phyloP scores from a whole-genome alignment of 805 yeast species.

The Saturnispora kantuleensis region DNA sequence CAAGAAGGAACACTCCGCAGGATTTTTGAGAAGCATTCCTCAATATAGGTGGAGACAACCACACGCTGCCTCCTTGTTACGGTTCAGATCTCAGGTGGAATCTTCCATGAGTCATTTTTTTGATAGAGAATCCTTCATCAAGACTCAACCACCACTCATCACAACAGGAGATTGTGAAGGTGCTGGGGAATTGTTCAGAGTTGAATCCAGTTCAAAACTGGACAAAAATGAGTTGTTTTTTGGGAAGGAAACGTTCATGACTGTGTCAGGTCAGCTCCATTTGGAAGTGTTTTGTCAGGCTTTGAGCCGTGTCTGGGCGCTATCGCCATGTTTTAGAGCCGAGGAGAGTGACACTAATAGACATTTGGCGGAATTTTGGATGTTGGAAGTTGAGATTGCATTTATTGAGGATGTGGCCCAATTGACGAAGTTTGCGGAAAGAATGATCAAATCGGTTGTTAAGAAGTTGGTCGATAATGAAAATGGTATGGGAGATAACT shows the following conservation, averaged over 20 bases:
- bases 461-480: constrained; percentile 21
- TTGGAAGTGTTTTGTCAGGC: constrained; percentile 73
- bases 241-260: constrained; percentile 57
- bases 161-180: constrained; percentile 96
- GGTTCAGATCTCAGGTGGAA: constrained; percentile 67
- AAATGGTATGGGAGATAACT: constrained; percentile 25
- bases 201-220: constrained; percentile 29
- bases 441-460: constrained; percentile 51
- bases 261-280: constrained; percentile 91
- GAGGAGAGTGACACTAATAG: constrained; percentile 86
- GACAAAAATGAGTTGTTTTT: constrained; percentile 36
- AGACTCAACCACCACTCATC: constrained; percentile 77
- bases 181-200: constrained; percentile 80
- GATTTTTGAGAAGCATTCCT: constrained; percentile 63
- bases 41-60: constrained; percentile 67
- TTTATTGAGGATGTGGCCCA: constrained; percentile 50
- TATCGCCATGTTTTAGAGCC: constrained; percentile 90
- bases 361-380: constrained; percentile 93
- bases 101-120: constrained; percentile 45
- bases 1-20: constrained; percentile 61
- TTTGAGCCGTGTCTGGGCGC: constrained; percentile 72
- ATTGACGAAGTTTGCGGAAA: constrained; percentile 57
- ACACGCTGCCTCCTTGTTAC: constrained; percentile 52
- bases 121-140: constrained; percentile 42
- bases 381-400: constrained; percentile 87